Evolutionary conservation across 192 early-diverging fungal species (phyloP), one percentile per base, ranked within the genome.

Genomic region (Geranomyces variabilis): DNA sequence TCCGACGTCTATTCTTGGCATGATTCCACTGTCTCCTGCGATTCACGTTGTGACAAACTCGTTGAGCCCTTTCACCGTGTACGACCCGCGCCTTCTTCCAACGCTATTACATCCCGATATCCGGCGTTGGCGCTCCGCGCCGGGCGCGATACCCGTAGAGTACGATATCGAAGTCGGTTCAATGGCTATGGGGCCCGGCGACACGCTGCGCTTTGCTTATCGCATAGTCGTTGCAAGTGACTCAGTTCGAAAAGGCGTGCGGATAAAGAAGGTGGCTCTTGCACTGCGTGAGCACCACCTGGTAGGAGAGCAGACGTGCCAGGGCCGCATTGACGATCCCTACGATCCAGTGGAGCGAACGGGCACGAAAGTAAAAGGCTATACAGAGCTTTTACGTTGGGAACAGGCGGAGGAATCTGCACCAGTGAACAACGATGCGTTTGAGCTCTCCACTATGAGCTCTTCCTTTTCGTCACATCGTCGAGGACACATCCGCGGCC

Each of bases 61-160:
- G 33, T 36, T 84, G 12, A 13, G 59, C 17, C 81, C 81, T 5
- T 83, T 81, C 57, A 17, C 71, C 31, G 78, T 79, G 0, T 83
- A 78, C 62, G 84, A 86, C 51, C 81, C 84, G 5, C 58, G 80
- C n/a, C 78, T 83, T 30, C 76, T 86, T 5, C 84, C 84, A 21
- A 43, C 51, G n/a, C 46, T 85, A 7, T 24, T 85, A 19, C 75
- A 79, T 43, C 81, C 79, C n/a, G 84, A 85, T 51, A 68, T 78
- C 44, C 71, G 79, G 47, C 71, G 78, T 8, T 86, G 84, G 84
- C 58, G 80, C 17, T 79, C 77, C 3, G 76, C 79, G 14, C 77
- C 78, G 8, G 78, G 79, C 8, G 79, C 82, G 14, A 36, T 48
- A 13, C 84, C 84, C 15, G 43, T 83, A 17, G 84, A 86, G 66